phyloP scores from a whole-genome alignment of 345 rosid species.

The Citropsis articulata region DNA sequence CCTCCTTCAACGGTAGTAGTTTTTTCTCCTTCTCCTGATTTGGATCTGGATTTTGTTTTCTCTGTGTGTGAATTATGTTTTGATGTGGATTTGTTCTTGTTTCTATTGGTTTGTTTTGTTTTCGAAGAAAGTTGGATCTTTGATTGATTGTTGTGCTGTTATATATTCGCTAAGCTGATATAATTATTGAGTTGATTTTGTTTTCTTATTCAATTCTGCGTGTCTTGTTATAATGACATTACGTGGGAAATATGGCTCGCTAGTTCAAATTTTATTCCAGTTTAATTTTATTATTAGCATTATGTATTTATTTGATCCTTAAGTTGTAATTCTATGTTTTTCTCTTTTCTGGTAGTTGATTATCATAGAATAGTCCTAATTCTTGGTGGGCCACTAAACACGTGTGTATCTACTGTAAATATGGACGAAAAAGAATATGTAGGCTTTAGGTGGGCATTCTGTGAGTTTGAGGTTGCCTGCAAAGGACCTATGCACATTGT shows the following conservation, averaged over 20 bases:
- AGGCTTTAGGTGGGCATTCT: conserved; percentile 67
- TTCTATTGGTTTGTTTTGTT: not conserved
- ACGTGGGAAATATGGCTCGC: not conserved
- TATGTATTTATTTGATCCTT: not conserved
- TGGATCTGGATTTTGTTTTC: conserved; percentile 41
- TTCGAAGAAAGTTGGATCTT: not conserved
- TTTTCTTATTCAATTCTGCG: not conserved
- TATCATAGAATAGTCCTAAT: conserved; percentile 49
- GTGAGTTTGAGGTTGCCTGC: conserved; percentile 41
- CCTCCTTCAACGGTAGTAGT: conserved; percentile 40
- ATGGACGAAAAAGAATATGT: conserved; percentile 55
- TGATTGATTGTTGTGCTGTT: not conserved
- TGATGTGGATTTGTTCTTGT: not conserved
- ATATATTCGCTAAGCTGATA: not conserved
- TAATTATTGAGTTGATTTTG: not conserved
- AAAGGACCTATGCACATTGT: conserved; percentile 47
- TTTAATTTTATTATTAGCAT: not conserved
- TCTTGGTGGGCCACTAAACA: conserved; percentile 68
- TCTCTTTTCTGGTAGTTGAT: not conserved
- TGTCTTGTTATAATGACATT: not conserved
- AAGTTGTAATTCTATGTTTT: not conserved
- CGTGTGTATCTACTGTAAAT: conserved; percentile 76
- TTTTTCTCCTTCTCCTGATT: not conserved
- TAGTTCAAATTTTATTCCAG: not conserved
- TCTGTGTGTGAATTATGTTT: not conserved